A percentile compares a stretch with the other conserved stretches of the same genome.
phyloP scores from a whole-genome alignment of 139 green algal genomes.

The Tetradesmus lagerheimii region DNA sequence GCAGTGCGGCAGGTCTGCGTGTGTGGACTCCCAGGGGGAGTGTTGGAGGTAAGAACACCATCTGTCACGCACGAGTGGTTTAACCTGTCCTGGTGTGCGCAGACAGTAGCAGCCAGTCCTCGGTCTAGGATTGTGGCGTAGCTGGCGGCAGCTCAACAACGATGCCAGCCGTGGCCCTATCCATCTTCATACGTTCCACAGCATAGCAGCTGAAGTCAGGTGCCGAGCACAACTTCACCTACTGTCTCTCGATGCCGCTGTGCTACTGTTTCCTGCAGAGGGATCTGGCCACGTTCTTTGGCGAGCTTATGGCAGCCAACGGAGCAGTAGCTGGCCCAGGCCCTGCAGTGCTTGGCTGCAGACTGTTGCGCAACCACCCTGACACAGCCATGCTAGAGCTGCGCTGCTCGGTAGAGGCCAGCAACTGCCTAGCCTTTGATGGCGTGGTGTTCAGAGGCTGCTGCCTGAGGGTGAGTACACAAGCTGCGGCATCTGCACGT shows the following conservation, averaged over 20 bases:
- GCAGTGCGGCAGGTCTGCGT: background rate
- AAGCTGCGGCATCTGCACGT: background rate
- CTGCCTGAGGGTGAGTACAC: background rate
- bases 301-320: background rate
- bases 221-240: background rate
- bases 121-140: background rate
- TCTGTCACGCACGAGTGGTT: background rate
- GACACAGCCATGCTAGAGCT: slow-evolving; percentile 19
- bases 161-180: background rate
- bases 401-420: slow-evolving; percentile 39
- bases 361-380: background rate
- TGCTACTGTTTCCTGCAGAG: background rate
- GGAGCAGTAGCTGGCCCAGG: slow-evolving; percentile 24
- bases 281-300: slow-evolving; percentile 2
- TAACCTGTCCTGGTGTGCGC: background rate
- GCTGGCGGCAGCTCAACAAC: background rate
- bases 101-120: background rate
- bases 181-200: background rate
- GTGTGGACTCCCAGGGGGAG: background rate
- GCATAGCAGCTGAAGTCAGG: background rate
- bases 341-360: slow-evolving; percentile 1
- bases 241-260: background rate
- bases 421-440: slow-evolving; percentile 37
- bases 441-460: background rate
- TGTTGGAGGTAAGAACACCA: background rate